These are phyloP conservation scores for Monosporascus sp. DNA, from an alignment of 2,329 filamentous ascomycete genomes.

Conservation along the genomic window DNA sequence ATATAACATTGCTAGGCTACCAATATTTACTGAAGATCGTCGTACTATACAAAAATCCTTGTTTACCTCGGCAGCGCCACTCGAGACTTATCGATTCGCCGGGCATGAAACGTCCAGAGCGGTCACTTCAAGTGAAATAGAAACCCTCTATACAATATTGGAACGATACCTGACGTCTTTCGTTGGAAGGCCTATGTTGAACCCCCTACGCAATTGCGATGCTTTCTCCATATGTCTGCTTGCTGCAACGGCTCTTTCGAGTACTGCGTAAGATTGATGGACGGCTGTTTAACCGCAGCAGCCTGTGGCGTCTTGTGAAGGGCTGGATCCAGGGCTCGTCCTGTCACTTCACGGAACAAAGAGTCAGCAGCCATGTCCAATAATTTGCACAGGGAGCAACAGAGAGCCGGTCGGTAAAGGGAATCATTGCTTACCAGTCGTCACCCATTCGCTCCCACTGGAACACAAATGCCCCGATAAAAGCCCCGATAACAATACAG, in stretches of 20 bases:
- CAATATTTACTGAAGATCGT: not conserved
- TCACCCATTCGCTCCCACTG: constrained; percentile 55
- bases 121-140: no score
- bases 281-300: constrained; percentile 12
- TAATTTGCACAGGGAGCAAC: constrained; percentile 62
- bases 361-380: not conserved
- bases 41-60: not conserved
- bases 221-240: no score
- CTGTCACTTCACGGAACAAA: not conserved
- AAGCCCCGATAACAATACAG: constrained; percentile 73
- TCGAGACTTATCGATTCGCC: not conserved
- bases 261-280: no score
- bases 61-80: no score
- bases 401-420: constrained; percentile 57
- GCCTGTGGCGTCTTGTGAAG: constrained; percentile 10
- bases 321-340: not conserved
- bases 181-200: no score
- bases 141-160: no score
- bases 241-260: no score
- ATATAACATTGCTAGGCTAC: not conserved
- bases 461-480: constrained; percentile 68
- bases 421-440: constrained; percentile 35
- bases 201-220: no score
- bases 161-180: no score
- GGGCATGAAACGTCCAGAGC: not conserved